Evolutionary conservation across 768 basidiomycete genomes (phyloP), one percentile per base, ranked within the genome.

Genomic region (Calocybe indica): DNA sequence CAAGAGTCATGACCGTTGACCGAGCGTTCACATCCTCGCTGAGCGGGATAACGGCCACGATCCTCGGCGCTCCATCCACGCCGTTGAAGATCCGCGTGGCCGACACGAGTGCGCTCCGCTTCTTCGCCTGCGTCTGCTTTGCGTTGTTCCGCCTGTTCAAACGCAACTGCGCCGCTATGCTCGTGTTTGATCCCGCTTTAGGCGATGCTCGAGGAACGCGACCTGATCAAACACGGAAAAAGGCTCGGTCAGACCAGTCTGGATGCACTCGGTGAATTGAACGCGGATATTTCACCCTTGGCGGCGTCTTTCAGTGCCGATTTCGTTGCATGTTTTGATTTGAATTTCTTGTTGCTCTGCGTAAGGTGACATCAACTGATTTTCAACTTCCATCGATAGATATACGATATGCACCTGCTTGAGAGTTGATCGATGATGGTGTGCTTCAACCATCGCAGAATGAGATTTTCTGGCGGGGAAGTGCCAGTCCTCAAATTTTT

Each of bases 281-380:
- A 15, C 22, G 11, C 5, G n/a, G 28, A 33, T 9, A 40, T 44
- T 58, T 33, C 38, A 83, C 92, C 93, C 74, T 95, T 95, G 31
- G 90, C 83, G 37, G 79, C 77, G 39, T 90, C 88, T 65, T 88
- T 92, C 35, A 96, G 58, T 0, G 87, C 74, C 1, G 86, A 81
- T 67, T 96, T 96, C 9, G 88, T 80, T 2, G 92, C 79, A 72
- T 93, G 89, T 62, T 83, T 88, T 2, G 91, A 91, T 68, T 97
- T 97, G 75, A 88, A 97, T 1, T 78, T 55, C 65, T 98, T 98
- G 68, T 98, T 96, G 74, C 82, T 71, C 90, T 93, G 53, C 11
- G 13, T 39, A 45, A 40, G 1, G 37, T 34, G 42, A 39, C 50
- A 40, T 33, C 34, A n/a, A 37, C 36, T 15, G 34, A 51, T 38